Evolutionary conservation across 257 asterid species (phyloP), one percentile per base, ranked within the genome.

Genomic region (Forsythia suspensa): DNA sequence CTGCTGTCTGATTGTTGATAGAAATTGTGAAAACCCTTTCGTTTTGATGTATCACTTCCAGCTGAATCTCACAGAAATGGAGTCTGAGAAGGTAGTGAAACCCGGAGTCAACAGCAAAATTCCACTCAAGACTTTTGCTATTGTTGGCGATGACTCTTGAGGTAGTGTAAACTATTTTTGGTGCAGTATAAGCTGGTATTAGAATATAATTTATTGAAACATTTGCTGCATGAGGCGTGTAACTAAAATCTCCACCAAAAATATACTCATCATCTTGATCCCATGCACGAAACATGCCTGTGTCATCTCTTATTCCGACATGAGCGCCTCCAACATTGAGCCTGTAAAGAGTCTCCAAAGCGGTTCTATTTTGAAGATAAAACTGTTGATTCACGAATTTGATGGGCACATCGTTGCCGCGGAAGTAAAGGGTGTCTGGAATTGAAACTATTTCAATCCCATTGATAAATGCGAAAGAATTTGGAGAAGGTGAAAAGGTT

Each of bases 201-300:
- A 1, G 0, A 7, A 88, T 85, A 84, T 89, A 90, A 0, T 10
- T 13, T 76, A 92, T 71, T 36, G 15, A 0, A 69, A 34, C 24
- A 3, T 76, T 0, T 0, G 0, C 3, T 0, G 0, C 7, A 40
- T 38, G 7, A 75, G 74, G 39, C 16, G 48, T 3, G 63, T 8
- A 69, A 10, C 86, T 82, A 0, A 0, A 0, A 67, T 43, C 34
- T 0, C 0, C 73, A 3, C 29, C 36, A n/a, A 9, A n/a, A 6
- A 83, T 4, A 80, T 61, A 82, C 1, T 8, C 1, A 0, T 73
- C 65, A 72, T 88, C 95, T 1, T 0, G 0, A 12, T 1, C 0
- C 97, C 97, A 91, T 36, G n/a, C 46, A 2, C 95, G 91, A 48
- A 80, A 88, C 97, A 88, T 87, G 37, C 96, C 94, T 12, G 88